Conservation (phyloP, 768 basidiomycete species). For the Rubroboletus satanas region DNA sequence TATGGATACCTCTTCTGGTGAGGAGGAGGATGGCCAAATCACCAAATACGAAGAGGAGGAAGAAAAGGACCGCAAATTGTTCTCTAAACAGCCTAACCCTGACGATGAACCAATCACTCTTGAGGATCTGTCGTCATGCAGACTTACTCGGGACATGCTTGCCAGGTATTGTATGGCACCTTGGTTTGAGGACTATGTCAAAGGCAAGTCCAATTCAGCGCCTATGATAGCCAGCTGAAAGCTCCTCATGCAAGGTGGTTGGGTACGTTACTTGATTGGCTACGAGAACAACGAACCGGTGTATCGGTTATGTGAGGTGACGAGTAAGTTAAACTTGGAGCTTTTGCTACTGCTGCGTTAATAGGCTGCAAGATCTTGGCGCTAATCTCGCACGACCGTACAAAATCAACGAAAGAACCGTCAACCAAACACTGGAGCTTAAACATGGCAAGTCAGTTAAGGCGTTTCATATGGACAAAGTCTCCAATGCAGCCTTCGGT, state of each 20-base stretch:
- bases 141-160: slow-evolving; percentile 65
- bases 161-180: slow-evolving; percentile 70
- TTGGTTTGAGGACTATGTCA: slow-evolving; percentile 83
- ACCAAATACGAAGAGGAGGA: slow-evolving; percentile 71
- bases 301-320: slow-evolving; percentile 82
- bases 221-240: slow-evolving; percentile 4
- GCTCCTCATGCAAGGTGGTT: slow-evolving; percentile 52
- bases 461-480: slow-evolving; percentile 74
- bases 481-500: slow-evolving; percentile 70
- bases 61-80: slow-evolving; percentile 53
- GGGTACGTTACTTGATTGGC: slow-evolving; percentile 83
- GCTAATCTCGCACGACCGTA: slow-evolving; percentile 60
- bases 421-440: slow-evolving; percentile 69
- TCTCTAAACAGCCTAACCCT: slow-evolving; percentile 40
- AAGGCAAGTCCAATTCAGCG: slow-evolving; percentile 45
- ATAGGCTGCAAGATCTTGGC: slow-evolving; percentile 43
- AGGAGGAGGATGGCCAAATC: slow-evolving; percentile 77
- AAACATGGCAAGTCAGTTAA: slow-evolving; percentile 68
- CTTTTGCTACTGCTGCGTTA: neutral
- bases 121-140: slow-evolving; percentile 56
- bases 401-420: slow-evolving; percentile 58
- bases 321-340: slow-evolving; percentile 47
- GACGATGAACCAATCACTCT: slow-evolving; percentile 49
- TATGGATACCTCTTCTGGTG: slow-evolving; percentile 77
- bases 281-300: slow-evolving; percentile 51